These are phyloP conservation scores for Fonsecaea pedrosoi DNA, from an alignment of 2,329 filamentous ascomycete species.

Conservation along the genomic window DNA sequence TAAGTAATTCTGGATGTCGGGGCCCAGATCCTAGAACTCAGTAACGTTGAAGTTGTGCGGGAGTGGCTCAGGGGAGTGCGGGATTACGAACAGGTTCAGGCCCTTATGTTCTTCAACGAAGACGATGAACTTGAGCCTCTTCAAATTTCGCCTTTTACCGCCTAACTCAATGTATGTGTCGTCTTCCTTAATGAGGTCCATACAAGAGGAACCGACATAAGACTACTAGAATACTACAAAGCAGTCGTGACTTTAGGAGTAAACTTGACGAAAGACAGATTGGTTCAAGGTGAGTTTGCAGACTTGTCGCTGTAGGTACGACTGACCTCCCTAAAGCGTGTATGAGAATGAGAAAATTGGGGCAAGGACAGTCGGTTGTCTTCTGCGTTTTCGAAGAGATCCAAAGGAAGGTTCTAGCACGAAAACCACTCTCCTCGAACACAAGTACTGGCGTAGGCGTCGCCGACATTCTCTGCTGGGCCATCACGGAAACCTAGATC, in stretches of 20 bases:
- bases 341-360: conserved; percentile 10
- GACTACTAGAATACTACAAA: background rate
- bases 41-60: conserved; percentile 61
- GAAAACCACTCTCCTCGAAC: background rate
- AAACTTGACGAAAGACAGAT: background rate
- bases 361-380: background rate
- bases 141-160: background rate
- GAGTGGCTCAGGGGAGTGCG: conserved; percentile 57
- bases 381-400: conserved; percentile 11
- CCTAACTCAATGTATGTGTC: background rate
- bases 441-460: conserved; percentile 50
- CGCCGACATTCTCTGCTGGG: conserved; percentile 65
- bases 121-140: conserved; percentile 37
- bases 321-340: background rate
- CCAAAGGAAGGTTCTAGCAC: background rate
- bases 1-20: conserved; percentile 73
- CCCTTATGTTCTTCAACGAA: conserved; percentile 62
- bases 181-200: background rate
- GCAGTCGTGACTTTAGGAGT: background rate
- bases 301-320: too few relatives aligned
- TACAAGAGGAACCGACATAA: conserved; percentile 5
- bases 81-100: conserved; percentile 45
- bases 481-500: conserved; percentile 62
- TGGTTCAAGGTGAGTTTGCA: background rate
- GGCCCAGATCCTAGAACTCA: conserved; percentile 70